A percentile compares a stretch with the other conserved stretches of the same genome.
These are phyloP conservation scores for Neurospora africana DNA, from an alignment of 495 filamentous ascomycete genomes.

Conservation along the genomic window DNA sequence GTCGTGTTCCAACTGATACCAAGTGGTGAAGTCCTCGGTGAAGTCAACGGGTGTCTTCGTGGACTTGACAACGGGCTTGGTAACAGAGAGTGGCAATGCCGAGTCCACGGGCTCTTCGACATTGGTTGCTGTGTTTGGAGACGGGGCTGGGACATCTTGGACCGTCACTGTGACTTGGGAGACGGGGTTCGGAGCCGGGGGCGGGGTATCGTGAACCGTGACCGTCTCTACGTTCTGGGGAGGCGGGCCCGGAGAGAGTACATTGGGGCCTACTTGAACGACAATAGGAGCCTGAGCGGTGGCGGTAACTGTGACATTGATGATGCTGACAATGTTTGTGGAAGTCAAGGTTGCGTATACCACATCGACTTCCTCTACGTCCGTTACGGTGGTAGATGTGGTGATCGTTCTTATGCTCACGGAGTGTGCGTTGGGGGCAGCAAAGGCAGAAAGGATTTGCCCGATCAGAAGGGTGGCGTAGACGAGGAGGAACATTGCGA, in stretches of 20 bases:
- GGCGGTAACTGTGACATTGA: not conserved
- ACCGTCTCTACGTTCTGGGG: no score
- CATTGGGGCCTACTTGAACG: no score
- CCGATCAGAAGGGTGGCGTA: not conserved
- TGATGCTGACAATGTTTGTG: no score
- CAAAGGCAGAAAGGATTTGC: not conserved
- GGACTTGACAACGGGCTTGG: not conserved
- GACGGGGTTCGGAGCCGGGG: not conserved
- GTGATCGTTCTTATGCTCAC: not conserved
- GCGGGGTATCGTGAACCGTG: not conserved
- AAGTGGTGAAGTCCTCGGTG: not conserved
- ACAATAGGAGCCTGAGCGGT: not conserved
- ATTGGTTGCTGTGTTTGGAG: not conserved
- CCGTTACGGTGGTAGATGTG: not conserved
- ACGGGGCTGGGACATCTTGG: not conserved
- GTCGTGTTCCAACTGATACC: not conserved
- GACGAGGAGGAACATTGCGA: not conserved
- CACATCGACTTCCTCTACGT: not conserved
- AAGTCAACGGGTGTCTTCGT: not conserved
- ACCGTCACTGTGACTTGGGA: no score
- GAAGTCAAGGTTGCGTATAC: no score
- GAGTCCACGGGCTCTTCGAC: not conserved
- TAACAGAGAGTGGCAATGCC: not conserved
- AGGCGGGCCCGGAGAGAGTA: no score
- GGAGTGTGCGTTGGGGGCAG: not conserved